Evolutionary conservation across 805 yeast species (phyloP), one percentile per base, ranked within the genome.

Genomic region (Ogataea zsoltii): DNA sequence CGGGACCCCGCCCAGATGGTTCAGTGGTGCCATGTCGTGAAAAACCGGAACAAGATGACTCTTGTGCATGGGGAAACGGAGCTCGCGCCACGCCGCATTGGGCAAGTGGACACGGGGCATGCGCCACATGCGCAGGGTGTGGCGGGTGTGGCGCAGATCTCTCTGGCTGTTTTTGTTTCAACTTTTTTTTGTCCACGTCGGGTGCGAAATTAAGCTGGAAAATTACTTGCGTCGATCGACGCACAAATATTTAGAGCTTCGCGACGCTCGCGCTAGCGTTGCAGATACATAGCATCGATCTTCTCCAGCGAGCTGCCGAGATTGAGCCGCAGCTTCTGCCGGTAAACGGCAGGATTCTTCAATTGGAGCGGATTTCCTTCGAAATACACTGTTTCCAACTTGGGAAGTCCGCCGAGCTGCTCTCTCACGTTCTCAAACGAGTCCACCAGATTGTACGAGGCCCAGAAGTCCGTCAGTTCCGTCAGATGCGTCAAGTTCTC

Each of bases 391-490:
- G 96, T 89, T 41, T 89, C 96, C 42, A 94, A 70, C 5, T 76
- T 70, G 1, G 80, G 77, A 41, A 88, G 69, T 32, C 70, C 69
- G 12, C 82, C 80, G 48, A 94, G 73, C 60, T 88, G 83, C 16
- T 75, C 63, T 41, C 80, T 82, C 37, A 94, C 68, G 41, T 88
- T 83, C 28, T 82, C 80, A 65, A 87, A 91, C 33, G 79, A 71
- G 28, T 79, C 76, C 17, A 94, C 64, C 56, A 77, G 65, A 65
- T 92, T 94, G 58, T 80, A 79, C 0, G 96, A 86, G 19, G 95
- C 89, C 99, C 99, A 94, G 43, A 94, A 71, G 65, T 94, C 99
- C 7, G 96, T 90, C 46, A 94, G 72, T n/a, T 83, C 59, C 0
- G 54, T 63, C 46, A 94, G 74, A 55, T 86, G 94, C 1, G 71